Evolutionary conservation across 2,329 filamentous ascomycete genomes (phyloP), one percentile per base, ranked within the genome.

Genomic region (Aspergillus cejpii): DNA sequence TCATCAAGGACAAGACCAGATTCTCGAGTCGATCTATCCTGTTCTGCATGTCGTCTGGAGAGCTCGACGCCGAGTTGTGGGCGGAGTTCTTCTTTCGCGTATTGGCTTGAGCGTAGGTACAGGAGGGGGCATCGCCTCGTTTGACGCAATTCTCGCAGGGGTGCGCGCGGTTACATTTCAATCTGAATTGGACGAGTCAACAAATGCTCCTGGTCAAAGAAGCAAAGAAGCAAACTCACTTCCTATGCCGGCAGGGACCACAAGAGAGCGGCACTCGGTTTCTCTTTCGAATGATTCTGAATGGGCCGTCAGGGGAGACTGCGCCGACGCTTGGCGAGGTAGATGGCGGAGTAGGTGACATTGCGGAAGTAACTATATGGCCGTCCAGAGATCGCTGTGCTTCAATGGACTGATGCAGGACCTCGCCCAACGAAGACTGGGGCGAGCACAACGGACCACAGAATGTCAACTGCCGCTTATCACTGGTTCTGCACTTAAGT

Each of bases 1-100:
- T 91, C 91, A 97, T 96, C 62, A 97, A 69, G 21, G 88, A 94
- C 53, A 97, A 71, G 49, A 97, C 91, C 65, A 97, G 73, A 57
- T 87, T 85, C 76, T 97, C 91, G 54, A 97, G 76, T 58, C 91
- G 81, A 73, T 97, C 90, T 71, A 97, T 97, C 65, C 92, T 85
- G 63, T 94, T 94, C 72, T 97, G 91, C 91, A 97, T 96, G 68
- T 96, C 91, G 76, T 95, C 90, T 39, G 91, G 88, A 56, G 78
- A 75, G 45, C 77, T 75, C 69, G 79, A 70, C 41, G 70, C 55
- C 43, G 70, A 78, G 66, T 83, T 79, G 60, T 73, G 75, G 28
- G 68, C 56, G 6, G 59, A 57, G 45, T 67, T 82, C 75, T 87
- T 94, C 69, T 87, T 92, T 56, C 87, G 79, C 41, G 81, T 77